Base-by-base conservation (phyloP, 345 rosid species). In the Microcos paniculata region DNA sequence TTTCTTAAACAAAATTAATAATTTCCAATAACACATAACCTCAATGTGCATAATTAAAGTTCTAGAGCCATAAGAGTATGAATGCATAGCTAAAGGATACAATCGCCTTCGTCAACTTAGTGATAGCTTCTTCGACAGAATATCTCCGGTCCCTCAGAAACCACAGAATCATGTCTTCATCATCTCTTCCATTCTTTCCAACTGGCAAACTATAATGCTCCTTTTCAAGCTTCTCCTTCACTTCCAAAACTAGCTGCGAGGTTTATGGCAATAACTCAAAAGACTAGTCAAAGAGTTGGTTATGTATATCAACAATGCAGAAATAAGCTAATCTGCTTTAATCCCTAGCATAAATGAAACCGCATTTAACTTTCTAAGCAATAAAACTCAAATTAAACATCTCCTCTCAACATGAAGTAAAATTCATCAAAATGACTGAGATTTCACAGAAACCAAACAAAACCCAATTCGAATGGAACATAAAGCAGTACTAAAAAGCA, bases 81-180 rank as follows among this genome's bases (percentile, higher is more conserved):
- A 66, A 77, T 62, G 31, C 13, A 72, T 35, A 4, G 48, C 74
- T 71, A 58, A 66, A 88, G 96, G 96, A 91, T 93, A 93, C 97
- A 62, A 88, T 91, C 79, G 97, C 90, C 82, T 85, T 93, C 77
- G 88, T 79, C 78, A 93, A 83, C 83, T 89, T 93, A 10, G 83
- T 40, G 46, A 86, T 71, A 0, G 98, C 89, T 73, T 88, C 91
- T 53, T 93, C 92, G 0, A 88, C 87, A 0, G 90, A 90, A 80
- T 88, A 93, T 57, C 79, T 89, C 69, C 93, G 81, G 79, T 96
- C 98, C 85, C 83, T 88, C 21, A 93, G 71, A 77, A 88, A 96
- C 99, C 99, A 89, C 4, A 90, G 87, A 53, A 93, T 93, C 97
- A 93, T 88, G 30, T 90, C 94, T 74, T 93, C 98, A 83, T 95